phyloP scores from a whole-genome alignment of 371 early-diverging fungal genomes.

The Mucor plumbeus region DNA sequence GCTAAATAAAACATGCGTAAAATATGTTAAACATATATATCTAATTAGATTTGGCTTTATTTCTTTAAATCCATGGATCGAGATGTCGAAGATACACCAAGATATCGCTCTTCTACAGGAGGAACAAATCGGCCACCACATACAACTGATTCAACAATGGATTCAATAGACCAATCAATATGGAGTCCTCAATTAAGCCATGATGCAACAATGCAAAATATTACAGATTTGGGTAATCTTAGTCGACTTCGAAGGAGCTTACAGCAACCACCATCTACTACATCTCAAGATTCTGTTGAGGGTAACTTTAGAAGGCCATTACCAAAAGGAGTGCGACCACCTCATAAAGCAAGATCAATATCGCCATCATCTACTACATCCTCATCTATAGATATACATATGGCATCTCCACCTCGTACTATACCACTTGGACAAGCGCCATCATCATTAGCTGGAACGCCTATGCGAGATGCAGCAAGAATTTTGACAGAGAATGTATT shows the following conservation, averaged over 20 bases:
- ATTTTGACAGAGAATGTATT: constrained; percentile 40
- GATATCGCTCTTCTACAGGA: too few species aligned
- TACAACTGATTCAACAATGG: not conserved
- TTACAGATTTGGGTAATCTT: not conserved
- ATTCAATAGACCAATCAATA: not conserved
- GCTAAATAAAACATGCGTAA: not conserved
- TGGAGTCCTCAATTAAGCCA: not conserved
- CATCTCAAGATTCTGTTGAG: not conserved
- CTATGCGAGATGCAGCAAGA: constrained; percentile 41
- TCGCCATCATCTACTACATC: not conserved
- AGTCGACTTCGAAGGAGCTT: not conserved
- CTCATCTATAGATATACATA: not conserved
- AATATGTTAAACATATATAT: not conserved
- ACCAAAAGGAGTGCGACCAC: too few species aligned
- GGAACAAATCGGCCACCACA: constrained; percentile 36
- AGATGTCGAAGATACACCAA: not conserved
- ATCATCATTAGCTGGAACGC: constrained; percentile 33
- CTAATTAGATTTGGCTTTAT: constrained; percentile 35
- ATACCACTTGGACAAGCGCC: constrained; percentile 41
- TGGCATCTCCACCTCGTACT: constrained; percentile 38
- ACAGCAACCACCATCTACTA: not conserved
- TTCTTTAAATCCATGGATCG: constrained; percentile 34
- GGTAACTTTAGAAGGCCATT: too few species aligned
- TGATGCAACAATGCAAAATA: not conserved
- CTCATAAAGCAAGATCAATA: not conserved